Base-by-base conservation (phyloP, 345 rosid species). In the Laguncularia racemosa region DNA sequence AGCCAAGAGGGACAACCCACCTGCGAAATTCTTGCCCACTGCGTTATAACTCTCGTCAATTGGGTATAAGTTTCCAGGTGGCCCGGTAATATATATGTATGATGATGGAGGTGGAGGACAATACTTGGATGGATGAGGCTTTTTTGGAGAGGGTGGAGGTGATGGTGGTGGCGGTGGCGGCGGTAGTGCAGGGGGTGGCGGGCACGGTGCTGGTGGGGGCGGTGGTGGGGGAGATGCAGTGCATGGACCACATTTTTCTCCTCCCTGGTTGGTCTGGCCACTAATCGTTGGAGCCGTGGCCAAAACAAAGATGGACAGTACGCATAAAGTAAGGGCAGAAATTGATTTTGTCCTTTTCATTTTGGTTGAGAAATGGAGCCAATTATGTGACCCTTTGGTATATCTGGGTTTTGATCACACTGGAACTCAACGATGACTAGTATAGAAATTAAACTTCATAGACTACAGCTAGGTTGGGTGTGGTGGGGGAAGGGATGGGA, bases 51-150 rank as follows among this genome's bases (percentile, higher is more conserved):
- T 9, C 20, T 57, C 67, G 67, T 73, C 81, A 40, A 78, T 14
- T 0, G 86, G 79, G 66, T 81, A 81, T 64, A 77, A 7, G 64
- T 52, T 57, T 23, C 76, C 81, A 1, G 81, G 81, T 6, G 81
- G 86, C 17, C 86, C 81, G 10, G 83, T 61, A 33, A 76, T 69
- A 72, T 78, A 81, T 20, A 81, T 73, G 52, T 68, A 52, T 0
- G 79, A 67, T 10, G 64, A 21, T 15, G 77, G 54, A 0, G 78
- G 75, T 2, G 78, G 82, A 4, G 77, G 72, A 66, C 75, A 73
- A 64, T 66, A 48, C 9, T 18, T 6, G 20, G 77, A 58, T 14
- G 86, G 81, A 6, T 7, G 4, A 0, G 86, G 81, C 53, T 66
- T 73, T 71, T 77, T 80, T 3, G 80, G 64, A 0, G 76, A 80